Conservation (phyloP, 139 green algal genomes). For the Chlamydomonas asymmetrica region DNA sequence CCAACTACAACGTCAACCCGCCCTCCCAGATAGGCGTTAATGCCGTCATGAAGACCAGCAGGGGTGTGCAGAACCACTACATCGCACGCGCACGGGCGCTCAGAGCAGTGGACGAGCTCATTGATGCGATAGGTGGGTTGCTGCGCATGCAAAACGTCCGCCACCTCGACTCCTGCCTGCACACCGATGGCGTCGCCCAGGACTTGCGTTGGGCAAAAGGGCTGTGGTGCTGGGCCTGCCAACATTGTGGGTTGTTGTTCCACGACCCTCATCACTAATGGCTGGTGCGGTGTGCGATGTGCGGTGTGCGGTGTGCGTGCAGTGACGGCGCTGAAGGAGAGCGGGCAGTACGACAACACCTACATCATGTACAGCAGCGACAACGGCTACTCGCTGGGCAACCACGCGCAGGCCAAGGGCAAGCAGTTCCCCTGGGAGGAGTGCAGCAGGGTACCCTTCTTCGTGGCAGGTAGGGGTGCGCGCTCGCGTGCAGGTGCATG, state of each 20-base stretch:
- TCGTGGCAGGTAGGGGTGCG: constrained; percentile 1
- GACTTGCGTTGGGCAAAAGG: too few species aligned
- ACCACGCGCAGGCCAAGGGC: constrained; percentile 15
- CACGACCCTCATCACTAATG: too few species aligned
- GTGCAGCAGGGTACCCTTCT: constrained; percentile 15
- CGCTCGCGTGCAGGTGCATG: too few species aligned
- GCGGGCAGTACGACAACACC: constrained; percentile 38
- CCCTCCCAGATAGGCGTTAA: constrained; percentile 1
- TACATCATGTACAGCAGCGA: constrained; percentile 52
- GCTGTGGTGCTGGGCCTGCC: too few species aligned
- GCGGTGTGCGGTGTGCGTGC: neutral
- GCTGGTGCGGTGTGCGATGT: neutral
- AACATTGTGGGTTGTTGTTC: too few species aligned
- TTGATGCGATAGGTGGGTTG: constrained; percentile 27
- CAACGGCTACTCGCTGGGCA: constrained; percentile 37
- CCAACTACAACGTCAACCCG: constrained; percentile 13
- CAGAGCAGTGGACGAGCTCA: constrained; percentile 38
- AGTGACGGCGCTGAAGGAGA: constrained; percentile 21
- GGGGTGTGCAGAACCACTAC: constrained; percentile 18
- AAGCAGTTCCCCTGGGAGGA: constrained; percentile 33
- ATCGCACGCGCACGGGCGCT: constrained; percentile 20
- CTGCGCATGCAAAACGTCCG: too few species aligned
- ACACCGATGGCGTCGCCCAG: too few species aligned
- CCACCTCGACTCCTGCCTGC: too few species aligned
- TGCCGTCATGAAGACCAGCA: neutral